Evolutionary conservation across 2,329 filamentous ascomycete species (phyloP).

Genomic region (Pseudogymnoascus sp.): DNA sequence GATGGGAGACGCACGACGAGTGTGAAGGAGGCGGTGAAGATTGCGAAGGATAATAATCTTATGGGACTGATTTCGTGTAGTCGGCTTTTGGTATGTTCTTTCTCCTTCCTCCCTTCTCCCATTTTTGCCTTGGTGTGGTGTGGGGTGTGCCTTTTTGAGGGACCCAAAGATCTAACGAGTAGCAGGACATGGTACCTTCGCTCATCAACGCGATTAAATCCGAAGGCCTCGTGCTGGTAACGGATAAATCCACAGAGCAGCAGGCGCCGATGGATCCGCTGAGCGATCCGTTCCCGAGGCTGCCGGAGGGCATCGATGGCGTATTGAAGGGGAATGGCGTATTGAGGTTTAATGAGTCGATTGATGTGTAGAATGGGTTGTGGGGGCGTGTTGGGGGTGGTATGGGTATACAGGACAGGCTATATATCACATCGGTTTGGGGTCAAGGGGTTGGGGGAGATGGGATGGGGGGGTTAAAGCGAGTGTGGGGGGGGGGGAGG

Average conservation of each 20-base stretch:
- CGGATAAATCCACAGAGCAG: constrained; percentile 61
- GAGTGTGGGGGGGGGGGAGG: not conserved
- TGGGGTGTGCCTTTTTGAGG: too few species aligned
- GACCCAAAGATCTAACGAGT: too few species aligned
- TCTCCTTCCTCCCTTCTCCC: too few species aligned
- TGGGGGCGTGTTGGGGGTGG: not conserved
- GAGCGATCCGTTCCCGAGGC: constrained; percentile 45
- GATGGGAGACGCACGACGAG: constrained; percentile 70
- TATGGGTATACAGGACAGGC: not conserved
- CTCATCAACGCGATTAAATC: constrained; percentile 91
- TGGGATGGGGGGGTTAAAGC: not conserved
- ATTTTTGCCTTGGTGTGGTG: too few species aligned
- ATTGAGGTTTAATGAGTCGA: constrained; percentile 84
- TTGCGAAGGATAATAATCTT: constrained; percentile 92
- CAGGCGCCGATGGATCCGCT: constrained; percentile 29
- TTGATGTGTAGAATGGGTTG: constrained; percentile 49
- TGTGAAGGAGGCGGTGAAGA: constrained; percentile 88
- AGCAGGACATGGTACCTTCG: constrained; percentile 88
- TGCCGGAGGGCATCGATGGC: constrained; percentile 80
- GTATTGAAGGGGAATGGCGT: constrained; percentile 79
- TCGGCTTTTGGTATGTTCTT: constrained; percentile 65
- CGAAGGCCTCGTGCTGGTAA: constrained; percentile 82
- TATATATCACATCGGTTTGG: not conserved
- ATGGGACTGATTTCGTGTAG: constrained; percentile 95
- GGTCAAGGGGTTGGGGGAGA: not conserved